Evolutionary conservation across 768 basidiomycete genomes (phyloP).

Genomic region (Lactarius quietus): DNA sequence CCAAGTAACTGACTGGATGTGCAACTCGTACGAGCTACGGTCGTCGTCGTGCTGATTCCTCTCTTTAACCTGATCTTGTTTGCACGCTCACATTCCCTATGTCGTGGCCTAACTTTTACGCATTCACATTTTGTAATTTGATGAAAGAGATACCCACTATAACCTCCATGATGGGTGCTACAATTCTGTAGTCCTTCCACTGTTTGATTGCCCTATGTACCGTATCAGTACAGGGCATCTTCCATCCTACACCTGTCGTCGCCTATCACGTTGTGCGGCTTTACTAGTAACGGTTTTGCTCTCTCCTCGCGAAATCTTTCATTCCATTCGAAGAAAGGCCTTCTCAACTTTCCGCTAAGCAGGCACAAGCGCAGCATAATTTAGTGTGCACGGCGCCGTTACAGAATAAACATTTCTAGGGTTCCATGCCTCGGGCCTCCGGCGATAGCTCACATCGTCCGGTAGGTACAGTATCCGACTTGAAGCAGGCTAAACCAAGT

Average conservation of each 20-base stretch:
- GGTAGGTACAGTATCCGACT: too few relatives aligned
- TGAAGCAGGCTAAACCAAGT: too few relatives aligned
- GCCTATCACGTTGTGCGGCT: not conserved
- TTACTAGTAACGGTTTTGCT: not conserved
- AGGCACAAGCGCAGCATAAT: too few relatives aligned
- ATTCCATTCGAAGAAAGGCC: not conserved
- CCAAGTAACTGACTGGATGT: constrained; percentile 1
- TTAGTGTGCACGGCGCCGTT: too few relatives aligned
- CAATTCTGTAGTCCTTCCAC: not conserved
- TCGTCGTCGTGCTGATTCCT: not conserved
- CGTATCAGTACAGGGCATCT: not conserved
- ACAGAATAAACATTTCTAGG: not conserved
- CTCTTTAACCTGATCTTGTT: not conserved
- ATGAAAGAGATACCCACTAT: not conserved
- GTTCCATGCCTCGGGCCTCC: not conserved
- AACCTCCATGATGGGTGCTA: not conserved
- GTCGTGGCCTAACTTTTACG: not conserved
- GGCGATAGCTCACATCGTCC: too few relatives aligned
- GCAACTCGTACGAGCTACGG: constrained; percentile 16
- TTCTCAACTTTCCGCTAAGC: too few relatives aligned
- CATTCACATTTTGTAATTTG: not conserved
- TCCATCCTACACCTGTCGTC: not conserved
- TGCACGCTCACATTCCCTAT: not conserved
- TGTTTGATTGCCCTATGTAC: not conserved
- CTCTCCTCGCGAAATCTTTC: not conserved